Evolutionary conservation across 2,329 filamentous ascomycete genomes (phyloP), one percentile per base, ranked within the genome.

Genomic region (Trichoderma arundinaceum): DNA sequence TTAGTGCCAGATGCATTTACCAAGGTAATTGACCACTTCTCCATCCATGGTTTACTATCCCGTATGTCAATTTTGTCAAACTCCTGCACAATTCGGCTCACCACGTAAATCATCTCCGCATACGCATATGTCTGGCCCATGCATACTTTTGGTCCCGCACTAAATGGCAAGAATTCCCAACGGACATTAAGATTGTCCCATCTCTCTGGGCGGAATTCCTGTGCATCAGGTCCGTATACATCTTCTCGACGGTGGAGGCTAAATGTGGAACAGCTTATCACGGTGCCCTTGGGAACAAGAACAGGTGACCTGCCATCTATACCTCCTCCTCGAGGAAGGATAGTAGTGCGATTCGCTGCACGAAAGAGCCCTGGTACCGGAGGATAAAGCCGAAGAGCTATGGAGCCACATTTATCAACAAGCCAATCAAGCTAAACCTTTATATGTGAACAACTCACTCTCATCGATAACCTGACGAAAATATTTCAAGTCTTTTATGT

Each of bases 401-500:
- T 38, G 22, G 39, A 1, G 2, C 17, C 12, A 7, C 9, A 7
- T n/a, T 15, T 6, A 10, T 38, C 7, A 44, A 9, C n/a, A 12
- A 22, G 33, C 1, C 17, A n/a, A 17, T 8, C 49, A 19, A 41
- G 10, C 6, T 39, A 32, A 3, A 41, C 7, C 10, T 10, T 9
- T 7, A 6, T 54, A 12, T 54, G 35, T 4, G 8, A 15, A 22
- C 1, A 1, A 54, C 58, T 38, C 13, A 61, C 58, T 48, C 43
- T 61, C 58, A 38, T 61, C 32, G 2, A 61, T 61, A 8, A 61
- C 32, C n/a, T 38, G 33, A n/a, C 44, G 58, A 19, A 48, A n/a
- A 4, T 61, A 61, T n/a, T 38, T 51, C n/a, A 48, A 35, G 17
- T 43, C 46, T 13, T 12, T 61, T 13, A 49, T 22, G 19, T 61